Evolutionary conservation across 169 alveolate species (phyloP).

Genomic region (Plasmodium blacklocki): DNA sequence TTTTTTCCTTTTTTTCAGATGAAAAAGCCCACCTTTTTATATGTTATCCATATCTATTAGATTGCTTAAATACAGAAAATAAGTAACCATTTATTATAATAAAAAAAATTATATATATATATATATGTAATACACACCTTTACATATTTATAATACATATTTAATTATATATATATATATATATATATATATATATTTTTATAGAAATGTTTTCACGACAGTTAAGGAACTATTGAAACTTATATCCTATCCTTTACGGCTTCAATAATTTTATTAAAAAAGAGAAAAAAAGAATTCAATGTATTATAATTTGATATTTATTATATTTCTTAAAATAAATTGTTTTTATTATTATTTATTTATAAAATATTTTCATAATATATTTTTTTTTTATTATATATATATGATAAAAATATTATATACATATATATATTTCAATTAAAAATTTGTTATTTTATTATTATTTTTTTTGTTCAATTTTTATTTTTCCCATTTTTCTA

Average conservation of each 20-base stretch:
- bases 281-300: too few species aligned
- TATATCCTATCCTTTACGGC: constrained; percentile 43
- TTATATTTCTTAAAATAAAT: too few species aligned
- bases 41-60: constrained; percentile 68
- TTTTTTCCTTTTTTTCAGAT: constrained; percentile 13
- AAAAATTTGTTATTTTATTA: too few species aligned
- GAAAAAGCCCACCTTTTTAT: constrained; percentile 71
- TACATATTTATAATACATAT: neutral
- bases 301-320: too few species aligned
- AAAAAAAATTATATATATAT: constrained; percentile 2
- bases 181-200: neutral
- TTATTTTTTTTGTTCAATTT: too few species aligned
- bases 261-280: constrained; percentile 15
- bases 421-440: neutral
- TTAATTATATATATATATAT: neutral
- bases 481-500: too few species aligned
- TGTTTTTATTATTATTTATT: too few species aligned
- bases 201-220: constrained; percentile 56
- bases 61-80: constrained; percentile 71
- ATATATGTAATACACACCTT: constrained; percentile 3
- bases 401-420: neutral
- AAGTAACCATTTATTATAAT: constrained; percentile 29
- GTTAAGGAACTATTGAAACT: constrained; percentile 63
- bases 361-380: neutral
- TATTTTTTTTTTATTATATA: neutral